These are phyloP conservation scores for Aspergillus sp. DNA, from an alignment of 2,329 filamentous ascomycete genomes.

Conservation along the genomic window DNA sequence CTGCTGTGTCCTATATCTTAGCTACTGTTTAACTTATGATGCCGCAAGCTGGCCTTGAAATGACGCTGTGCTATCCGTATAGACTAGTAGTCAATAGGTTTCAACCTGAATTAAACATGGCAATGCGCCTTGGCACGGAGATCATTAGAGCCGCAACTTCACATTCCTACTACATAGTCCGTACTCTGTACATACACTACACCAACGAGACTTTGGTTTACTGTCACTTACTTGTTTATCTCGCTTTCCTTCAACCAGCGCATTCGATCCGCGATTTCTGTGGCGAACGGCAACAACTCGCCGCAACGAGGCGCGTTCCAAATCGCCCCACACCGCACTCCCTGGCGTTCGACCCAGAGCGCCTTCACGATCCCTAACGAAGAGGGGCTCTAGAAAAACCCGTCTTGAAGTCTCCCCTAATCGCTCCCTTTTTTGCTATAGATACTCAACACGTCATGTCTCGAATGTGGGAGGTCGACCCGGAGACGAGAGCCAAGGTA, in stretches of 20 bases:
- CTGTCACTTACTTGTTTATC: too few relatives aligned
- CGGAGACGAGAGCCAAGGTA: conserved; percentile 93
- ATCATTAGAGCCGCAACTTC: background rate
- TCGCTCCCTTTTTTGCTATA: conserved; percentile 4
- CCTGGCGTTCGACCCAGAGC: background rate
- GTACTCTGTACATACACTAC: too few relatives aligned
- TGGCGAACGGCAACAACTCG: too few relatives aligned
- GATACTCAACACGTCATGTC: conserved; percentile 30
- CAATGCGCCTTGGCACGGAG: background rate
- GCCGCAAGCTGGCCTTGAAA: conserved; percentile 20
- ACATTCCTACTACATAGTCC: too few relatives aligned
- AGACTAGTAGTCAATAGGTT: background rate
- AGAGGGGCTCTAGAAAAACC: too few relatives aligned
- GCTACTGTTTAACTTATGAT: conserved; percentile 36
- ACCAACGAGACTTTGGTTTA: too few relatives aligned
- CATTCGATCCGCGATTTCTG: too few relatives aligned
- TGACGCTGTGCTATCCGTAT: background rate
- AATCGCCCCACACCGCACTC: background rate
- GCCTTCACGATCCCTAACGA: too few relatives aligned
- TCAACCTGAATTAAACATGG: background rate
- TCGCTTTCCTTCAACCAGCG: too few relatives aligned
- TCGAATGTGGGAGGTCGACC: conserved; percentile 99
- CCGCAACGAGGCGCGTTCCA: background rate
- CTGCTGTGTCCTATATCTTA: conserved; percentile 35
- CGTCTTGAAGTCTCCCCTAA: background rate